Evolutionary conservation across 2,329 filamentous ascomycete species (phyloP).

Genomic region (Dothistroma septosporum): DNA sequence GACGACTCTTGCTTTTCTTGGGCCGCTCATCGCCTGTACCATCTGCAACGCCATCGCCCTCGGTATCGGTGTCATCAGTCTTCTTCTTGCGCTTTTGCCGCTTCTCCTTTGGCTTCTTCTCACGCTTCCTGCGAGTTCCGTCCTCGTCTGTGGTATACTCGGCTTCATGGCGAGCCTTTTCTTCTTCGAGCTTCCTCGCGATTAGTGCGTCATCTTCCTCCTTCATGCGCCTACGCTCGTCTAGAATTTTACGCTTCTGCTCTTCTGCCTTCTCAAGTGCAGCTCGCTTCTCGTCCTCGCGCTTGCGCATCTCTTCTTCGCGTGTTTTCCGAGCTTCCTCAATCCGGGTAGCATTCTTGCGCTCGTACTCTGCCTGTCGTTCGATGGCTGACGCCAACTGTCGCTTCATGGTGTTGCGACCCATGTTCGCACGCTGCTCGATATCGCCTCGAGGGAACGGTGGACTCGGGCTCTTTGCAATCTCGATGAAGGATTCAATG

Average conservation of each 20-base stretch:
- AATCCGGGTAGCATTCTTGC: slow-evolving; percentile 85
- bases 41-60: slow-evolving; percentile 40
- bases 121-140: slow-evolving; percentile 74
- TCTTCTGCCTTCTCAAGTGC: slow-evolving; percentile 67
- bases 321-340: slow-evolving; percentile 73
- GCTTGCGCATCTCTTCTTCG: slow-evolving; percentile 71
- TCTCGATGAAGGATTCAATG: slow-evolving; percentile 63
- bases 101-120: slow-evolving; percentile 56
- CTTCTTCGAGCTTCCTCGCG: slow-evolving; percentile 66
- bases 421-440: slow-evolving; percentile 96
- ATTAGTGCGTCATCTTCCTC: slow-evolving; percentile 69
- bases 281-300: slow-evolving; percentile 70
- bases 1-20: slow-evolving; percentile 34
- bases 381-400: slow-evolving; percentile 83
- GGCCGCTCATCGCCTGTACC: slow-evolving; percentile 49
- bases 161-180: slow-evolving; percentile 59
- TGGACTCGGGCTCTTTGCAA: slow-evolving; percentile 60
- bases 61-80: slow-evolving; percentile 43
- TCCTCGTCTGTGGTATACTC: slow-evolving; percentile 79
- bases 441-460: slow-evolving; percentile 89
- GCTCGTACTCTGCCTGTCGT: slow-evolving; percentile 85
- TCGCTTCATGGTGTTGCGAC: slow-evolving; percentile 86
- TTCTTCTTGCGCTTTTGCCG: slow-evolving; percentile 59
- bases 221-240: slow-evolving; percentile 76
- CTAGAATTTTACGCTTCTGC: slow-evolving; percentile 74